phyloP scores from a whole-genome alignment of 257 asterid genomes.

The Nicotiana tomentosiformis region DNA sequence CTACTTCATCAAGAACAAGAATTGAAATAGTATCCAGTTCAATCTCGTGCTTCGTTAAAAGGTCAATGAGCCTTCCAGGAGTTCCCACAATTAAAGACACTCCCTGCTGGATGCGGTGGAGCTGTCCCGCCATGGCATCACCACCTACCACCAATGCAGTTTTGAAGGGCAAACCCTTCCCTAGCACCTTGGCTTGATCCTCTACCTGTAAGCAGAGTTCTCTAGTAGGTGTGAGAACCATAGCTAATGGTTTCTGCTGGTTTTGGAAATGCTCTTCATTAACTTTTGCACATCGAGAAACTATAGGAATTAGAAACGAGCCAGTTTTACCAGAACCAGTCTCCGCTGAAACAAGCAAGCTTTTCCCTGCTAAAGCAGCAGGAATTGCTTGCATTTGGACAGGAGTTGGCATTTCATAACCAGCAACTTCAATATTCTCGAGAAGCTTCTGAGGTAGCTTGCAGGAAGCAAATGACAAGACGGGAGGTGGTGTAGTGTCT shows the following conservation, averaged over 20 bases:
- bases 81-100: slow-evolving; percentile 88
- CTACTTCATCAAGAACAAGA: slow-evolving; percentile 88
- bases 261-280: slow-evolving; percentile 18
- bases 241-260: slow-evolving; percentile 58
- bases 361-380: slow-evolving; percentile 57
- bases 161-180: slow-evolving; percentile 86
- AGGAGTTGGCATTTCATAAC: slow-evolving; percentile 90
- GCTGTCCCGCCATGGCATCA: slow-evolving; percentile 83
- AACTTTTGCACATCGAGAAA: slow-evolving; percentile 47
- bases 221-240: slow-evolving; percentile 85
- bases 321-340: slow-evolving; percentile 95
- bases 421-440: slow-evolving; percentile 64
- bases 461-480: slow-evolving; percentile 69
- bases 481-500: slow-evolving; percentile 43
- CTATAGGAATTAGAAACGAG: slow-evolving; percentile 70
- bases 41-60: slow-evolving; percentile 68
- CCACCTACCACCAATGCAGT: slow-evolving; percentile 95
- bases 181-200: slow-evolving; percentile 84
- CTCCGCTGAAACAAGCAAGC: slow-evolving; percentile 84
- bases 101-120: slow-evolving; percentile 73
- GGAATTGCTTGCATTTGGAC: slow-evolving; percentile 98
- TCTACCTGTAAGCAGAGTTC: slow-evolving; percentile 93
- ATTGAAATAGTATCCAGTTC: slow-evolving; percentile 57
- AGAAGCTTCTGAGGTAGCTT: slow-evolving; percentile 69
- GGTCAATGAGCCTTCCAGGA: slow-evolving; percentile 88